Evolutionary conservation across 257 asterid species (phyloP).

Genomic region (Solanum sejunctum): DNA sequence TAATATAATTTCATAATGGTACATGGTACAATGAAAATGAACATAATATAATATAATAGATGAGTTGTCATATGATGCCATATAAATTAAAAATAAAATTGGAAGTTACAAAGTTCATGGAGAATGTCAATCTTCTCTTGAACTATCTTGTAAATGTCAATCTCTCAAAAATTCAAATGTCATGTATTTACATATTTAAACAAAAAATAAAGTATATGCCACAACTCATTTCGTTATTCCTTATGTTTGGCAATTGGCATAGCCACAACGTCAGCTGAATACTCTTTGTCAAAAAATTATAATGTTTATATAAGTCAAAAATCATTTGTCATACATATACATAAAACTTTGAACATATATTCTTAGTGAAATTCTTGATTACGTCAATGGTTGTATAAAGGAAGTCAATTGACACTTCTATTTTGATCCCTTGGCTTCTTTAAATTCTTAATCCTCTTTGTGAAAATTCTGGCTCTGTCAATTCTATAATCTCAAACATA

Average conservation of each 20-base stretch:
- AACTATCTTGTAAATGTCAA: neutral
- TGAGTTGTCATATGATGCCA: neutral
- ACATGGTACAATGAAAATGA: neutral
- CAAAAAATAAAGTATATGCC: neutral
- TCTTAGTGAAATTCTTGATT: neutral
- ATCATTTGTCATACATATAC: neutral
- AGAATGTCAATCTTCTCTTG: neutral
- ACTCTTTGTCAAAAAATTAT: neutral
- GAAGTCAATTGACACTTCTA: neutral
- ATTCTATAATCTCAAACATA: neutral
- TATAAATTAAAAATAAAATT: neutral
- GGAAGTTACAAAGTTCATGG: neutral
- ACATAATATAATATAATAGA: neutral
- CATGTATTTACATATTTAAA: neutral
- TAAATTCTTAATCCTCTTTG: neutral
- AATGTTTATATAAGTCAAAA: neutral
- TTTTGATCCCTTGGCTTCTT: neutral
- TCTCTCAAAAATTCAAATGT: neutral
- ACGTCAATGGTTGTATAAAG: neutral
- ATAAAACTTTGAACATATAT: neutral
- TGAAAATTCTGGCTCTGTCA: neutral
- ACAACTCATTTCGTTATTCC: neutral
- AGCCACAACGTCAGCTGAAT: neutral
- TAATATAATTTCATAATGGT: neutral
- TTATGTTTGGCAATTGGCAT: neutral